A percentile compares a stretch with the other conserved stretches of the same genome.
phyloP scores from a whole-genome alignment of 1,139 yeast species.

The Candida frijolesensis region DNA sequence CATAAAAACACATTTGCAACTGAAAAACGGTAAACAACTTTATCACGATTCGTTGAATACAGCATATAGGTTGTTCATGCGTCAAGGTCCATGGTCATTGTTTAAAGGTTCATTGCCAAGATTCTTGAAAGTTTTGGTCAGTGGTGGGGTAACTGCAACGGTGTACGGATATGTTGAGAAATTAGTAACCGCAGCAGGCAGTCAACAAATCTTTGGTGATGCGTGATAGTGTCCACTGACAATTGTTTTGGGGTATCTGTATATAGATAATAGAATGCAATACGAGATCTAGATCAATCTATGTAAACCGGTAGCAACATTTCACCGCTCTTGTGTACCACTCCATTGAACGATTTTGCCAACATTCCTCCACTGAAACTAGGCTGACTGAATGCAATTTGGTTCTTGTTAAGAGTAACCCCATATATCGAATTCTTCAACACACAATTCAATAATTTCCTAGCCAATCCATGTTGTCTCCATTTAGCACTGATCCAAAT shows the following conservation, averaged over 20 bases:
- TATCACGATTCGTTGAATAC: slow-evolving; percentile 75
- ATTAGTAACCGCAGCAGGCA: slow-evolving; percentile 48
- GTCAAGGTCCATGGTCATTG: slow-evolving; percentile 64
- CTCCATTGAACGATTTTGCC: slow-evolving; percentile 55
- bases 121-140: slow-evolving; percentile 71
- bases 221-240: background rate
- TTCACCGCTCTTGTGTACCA: slow-evolving; percentile 52
- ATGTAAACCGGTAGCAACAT: slow-evolving; percentile 53
- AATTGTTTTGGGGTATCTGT: background rate
- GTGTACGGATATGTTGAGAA: slow-evolving; percentile 65
- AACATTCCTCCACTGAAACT: slow-evolving; percentile 60
- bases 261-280: background rate
- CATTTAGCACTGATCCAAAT: slow-evolving; percentile 62
- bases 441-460: slow-evolving; percentile 42
- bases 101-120: slow-evolving; percentile 87
- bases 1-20: slow-evolving; percentile 85
- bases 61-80: slow-evolving; percentile 67
- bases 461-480: slow-evolving; percentile 55
- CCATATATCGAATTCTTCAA: slow-evolving; percentile 55
- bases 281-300: slow-evolving; percentile 20
- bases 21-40: slow-evolving; percentile 61
- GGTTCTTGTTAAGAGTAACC: slow-evolving; percentile 34
- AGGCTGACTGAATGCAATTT: slow-evolving; percentile 74
- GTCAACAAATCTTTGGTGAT: slow-evolving; percentile 48
- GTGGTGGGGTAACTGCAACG: slow-evolving; percentile 77